Base-by-base conservation (phyloP, 2,329 filamentous ascomycete genomes). In the Stachybotrys chlorohalonatus region DNA sequence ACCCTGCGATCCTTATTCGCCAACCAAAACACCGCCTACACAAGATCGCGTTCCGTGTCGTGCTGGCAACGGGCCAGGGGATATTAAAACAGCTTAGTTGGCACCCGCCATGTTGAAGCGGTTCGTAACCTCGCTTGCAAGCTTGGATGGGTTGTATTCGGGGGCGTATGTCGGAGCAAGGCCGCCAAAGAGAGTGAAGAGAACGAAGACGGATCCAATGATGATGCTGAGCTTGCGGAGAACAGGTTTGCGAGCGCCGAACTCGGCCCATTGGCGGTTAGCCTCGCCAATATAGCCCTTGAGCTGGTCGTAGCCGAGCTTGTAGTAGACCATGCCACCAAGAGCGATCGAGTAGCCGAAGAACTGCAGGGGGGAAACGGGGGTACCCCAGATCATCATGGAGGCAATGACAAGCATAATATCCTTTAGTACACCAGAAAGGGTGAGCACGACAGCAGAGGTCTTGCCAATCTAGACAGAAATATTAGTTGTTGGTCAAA, bases 391-490 rank as follows among this genome's bases (percentile, higher is more conserved):
- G 70, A 93, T 89, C 60, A 89, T 71, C 83, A 92, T 90, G 58
- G 87, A 91, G 49, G 87, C 86, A 53, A 78, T 76, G 56, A 94
- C 89, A 52, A 94, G 85, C 64, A 94, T 81, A 56, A 94, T 89
- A 71, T 94, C 89, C 80, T 93, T 94, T 59, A 94, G 83, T 46
- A 94, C 89, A 76, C 89, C 89, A 67, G 87, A 93, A 50, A 94
- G 86, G 36, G 90, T 94, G 66, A 94, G 85, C 63, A 93, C 86
- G 54, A 94, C 85, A 53, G 89, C 89, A 1, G 89, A 93, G 15
- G 89, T 93, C 78, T 89, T 92, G 76, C 89, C 89, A 67, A 94
- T 93, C 88, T 92, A 60, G 46, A 13, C 2, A 32, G 17, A 6
- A 39, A 16, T 16, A 7, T 4, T 30, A 5, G 45, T 32, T 17